Evolutionary conservation across 1,284 basidiomycete species (phyloP).

Genomic region (Pyrrhoderma noxium): DNA sequence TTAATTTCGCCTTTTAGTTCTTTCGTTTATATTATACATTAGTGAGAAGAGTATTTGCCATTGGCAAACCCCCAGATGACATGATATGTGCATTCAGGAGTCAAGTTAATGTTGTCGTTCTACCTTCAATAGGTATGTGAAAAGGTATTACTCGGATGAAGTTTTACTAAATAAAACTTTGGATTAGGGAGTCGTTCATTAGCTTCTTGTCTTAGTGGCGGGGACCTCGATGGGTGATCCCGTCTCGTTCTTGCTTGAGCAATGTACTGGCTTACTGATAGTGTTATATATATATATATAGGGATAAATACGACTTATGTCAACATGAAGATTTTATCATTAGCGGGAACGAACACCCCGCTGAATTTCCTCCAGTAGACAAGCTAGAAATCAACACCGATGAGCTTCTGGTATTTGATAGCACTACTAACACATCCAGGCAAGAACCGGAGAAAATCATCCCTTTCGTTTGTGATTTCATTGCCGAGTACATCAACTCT

Average conservation of each 20-base stretch:
- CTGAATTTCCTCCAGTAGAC: constrained; percentile 41
- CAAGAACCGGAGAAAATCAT: constrained; percentile 54
- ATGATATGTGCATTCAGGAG: constrained; percentile 52
- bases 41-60: constrained; percentile 66
- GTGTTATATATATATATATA: constrained; percentile 24
- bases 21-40: not conserved
- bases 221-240: constrained; percentile 67
- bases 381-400: constrained; percentile 1
- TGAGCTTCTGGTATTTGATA: not conserved
- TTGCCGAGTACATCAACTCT: constrained; percentile 77
- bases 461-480: constrained; percentile 73
- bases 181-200: constrained; percentile 52
- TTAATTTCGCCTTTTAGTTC: too few species aligned
- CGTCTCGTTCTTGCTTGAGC: constrained; percentile 1
- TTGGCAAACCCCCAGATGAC: constrained; percentile 50
- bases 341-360: constrained; percentile 34
- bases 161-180: not conserved
- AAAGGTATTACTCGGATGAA: not conserved
- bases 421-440: constrained; percentile 23
- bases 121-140: constrained; percentile 54
- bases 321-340: constrained; percentile 23
- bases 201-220: constrained; percentile 62
- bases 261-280: constrained; percentile 28
- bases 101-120: constrained; percentile 66
- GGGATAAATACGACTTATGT: constrained; percentile 51